phyloP scores from a whole-genome alignment of 352 stramenopile genomes.

The Halophytophthora batemanensis region DNA sequence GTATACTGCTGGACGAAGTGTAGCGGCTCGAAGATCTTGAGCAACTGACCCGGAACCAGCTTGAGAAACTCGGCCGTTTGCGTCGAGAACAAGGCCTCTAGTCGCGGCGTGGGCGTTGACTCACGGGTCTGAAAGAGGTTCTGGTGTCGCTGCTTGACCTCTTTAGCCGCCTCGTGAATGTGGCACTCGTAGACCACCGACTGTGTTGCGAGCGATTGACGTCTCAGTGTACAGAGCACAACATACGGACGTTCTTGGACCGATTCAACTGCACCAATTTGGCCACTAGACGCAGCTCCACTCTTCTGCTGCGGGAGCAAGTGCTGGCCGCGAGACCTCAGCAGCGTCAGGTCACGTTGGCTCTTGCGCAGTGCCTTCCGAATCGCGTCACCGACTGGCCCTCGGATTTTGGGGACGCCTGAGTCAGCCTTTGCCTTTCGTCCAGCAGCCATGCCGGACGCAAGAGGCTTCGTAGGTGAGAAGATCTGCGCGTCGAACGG shows the following conservation, averaged over 20 bases:
- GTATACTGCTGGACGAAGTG: constrained; percentile 38
- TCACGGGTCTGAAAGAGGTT: constrained; percentile 8
- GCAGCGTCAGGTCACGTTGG: constrained; percentile 56
- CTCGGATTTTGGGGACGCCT: constrained; percentile 45
- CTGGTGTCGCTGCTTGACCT: constrained; percentile 11
- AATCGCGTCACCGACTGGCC: constrained; percentile 51
- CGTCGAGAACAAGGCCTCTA: constrained; percentile 36
- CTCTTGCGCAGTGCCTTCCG: constrained; percentile 48
- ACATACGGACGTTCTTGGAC: constrained; percentile 44
- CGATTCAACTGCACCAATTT: constrained; percentile 22
- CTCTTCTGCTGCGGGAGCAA: constrained; percentile 35
- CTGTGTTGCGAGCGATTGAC: constrained; percentile 8
- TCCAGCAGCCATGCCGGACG: not conserved
- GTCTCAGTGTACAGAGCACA: constrained; percentile 26
- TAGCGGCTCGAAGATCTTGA: constrained; percentile 62
- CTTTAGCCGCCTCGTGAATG: constrained; percentile 22
- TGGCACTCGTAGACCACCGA: constrained; percentile 34
- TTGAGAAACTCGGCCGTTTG: constrained; percentile 29
- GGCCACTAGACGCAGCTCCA: constrained; percentile 2
- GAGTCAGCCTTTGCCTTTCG: constrained; percentile 23
- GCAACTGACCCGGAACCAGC: constrained; percentile 18
- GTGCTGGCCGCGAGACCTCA: constrained; percentile 51
- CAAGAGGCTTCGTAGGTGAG: constrained; percentile 41
- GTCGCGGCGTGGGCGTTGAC: not conserved
- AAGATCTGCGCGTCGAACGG: constrained; percentile 52